These are phyloP conservation scores for Apium graveolens DNA, from an alignment of 129 eudicot species.

Conservation along the genomic window DNA sequence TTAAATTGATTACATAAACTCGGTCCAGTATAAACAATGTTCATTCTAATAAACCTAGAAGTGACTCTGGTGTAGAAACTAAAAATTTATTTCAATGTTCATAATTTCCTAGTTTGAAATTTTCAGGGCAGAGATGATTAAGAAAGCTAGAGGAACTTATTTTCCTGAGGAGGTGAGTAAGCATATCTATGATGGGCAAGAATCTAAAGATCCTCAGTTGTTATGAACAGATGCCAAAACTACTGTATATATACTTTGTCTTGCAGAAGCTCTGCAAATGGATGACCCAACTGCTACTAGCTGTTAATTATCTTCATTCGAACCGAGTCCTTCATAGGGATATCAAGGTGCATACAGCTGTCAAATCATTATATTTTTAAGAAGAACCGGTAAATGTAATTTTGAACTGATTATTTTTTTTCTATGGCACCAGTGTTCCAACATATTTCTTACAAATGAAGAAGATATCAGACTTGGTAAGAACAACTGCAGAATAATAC, in stretches of 20 bases:
- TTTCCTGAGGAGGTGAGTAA: constrained; percentile 74
- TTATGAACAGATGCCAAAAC: not conserved
- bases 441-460: constrained; percentile 90
- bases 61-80: not conserved
- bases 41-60: not conserved
- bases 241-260: not conserved
- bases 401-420: not conserved
- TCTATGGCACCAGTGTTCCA: constrained; percentile 57
- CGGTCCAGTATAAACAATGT: not conserved
- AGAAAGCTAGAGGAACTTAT: constrained; percentile 65
- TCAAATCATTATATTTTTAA: not conserved
- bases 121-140: constrained; percentile 62
- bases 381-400: not conserved
- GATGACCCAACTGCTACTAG: constrained; percentile 80
- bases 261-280: constrained; percentile 85
- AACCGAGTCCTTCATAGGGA: constrained; percentile 92
- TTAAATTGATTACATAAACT: not conserved
- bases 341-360: constrained; percentile 48
- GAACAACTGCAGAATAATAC: constrained; percentile 8
- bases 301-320: constrained; percentile 85
- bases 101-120: constrained; percentile 4
- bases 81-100: not conserved
- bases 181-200: not conserved
- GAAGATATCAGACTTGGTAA: constrained; percentile 86
- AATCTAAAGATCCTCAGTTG: not conserved